These are phyloP conservation scores for Lipomyces sp. DNA, from an alignment of 805 yeast species.

Conservation along the genomic window DNA sequence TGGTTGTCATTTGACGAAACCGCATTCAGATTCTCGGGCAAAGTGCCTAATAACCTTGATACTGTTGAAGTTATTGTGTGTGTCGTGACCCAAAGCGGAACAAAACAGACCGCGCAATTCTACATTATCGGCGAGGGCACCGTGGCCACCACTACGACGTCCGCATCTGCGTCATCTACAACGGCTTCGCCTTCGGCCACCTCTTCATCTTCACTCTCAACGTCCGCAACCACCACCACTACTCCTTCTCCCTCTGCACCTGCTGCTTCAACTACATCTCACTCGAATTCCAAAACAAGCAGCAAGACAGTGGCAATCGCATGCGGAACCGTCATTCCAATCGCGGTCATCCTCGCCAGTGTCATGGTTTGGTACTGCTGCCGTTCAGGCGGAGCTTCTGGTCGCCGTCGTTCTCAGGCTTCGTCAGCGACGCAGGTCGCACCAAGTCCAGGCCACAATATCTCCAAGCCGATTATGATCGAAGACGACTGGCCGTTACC, in stretches of 20 bases:
- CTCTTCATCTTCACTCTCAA: slow-evolving; percentile 38
- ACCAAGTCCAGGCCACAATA: slow-evolving; percentile 21
- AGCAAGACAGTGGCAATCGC: slow-evolving; percentile 79
- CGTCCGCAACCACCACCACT: slow-evolving; percentile 42
- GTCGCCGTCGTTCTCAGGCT: slow-evolving; percentile 21
- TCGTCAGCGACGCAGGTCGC: slow-evolving; percentile 24
- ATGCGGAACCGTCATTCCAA: slow-evolving; percentile 84
- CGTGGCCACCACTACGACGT: slow-evolving; percentile 21
- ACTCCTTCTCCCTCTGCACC: slow-evolving; percentile 39
- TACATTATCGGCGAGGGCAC: slow-evolving; percentile 44
- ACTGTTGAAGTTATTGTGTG: slow-evolving; percentile 51
- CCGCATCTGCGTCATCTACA: slow-evolving; percentile 40
- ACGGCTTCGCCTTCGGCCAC: slow-evolving; percentile 44
- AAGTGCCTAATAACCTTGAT: slow-evolving; percentile 58
- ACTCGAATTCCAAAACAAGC: slow-evolving; percentile 37
- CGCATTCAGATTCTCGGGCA: slow-evolving; percentile 71
- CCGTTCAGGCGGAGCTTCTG: slow-evolving; percentile 43
- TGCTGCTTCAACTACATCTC: slow-evolving; percentile 41
- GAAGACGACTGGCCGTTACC: slow-evolving; percentile 37
- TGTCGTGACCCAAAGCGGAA: slow-evolving; percentile 56
- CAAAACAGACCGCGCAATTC: slow-evolving; percentile 38
- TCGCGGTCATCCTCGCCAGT: slow-evolving; percentile 55
- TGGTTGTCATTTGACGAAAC: slow-evolving; percentile 71
- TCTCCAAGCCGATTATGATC: slow-evolving; percentile 36
- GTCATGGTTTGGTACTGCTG: slow-evolving; percentile 61